A percentile compares a stretch with the other conserved stretches of the same genome.
These are phyloP conservation scores for Boletales sp. DNA, from an alignment of 768 basidiomycete genomes.

Conservation along the genomic window DNA sequence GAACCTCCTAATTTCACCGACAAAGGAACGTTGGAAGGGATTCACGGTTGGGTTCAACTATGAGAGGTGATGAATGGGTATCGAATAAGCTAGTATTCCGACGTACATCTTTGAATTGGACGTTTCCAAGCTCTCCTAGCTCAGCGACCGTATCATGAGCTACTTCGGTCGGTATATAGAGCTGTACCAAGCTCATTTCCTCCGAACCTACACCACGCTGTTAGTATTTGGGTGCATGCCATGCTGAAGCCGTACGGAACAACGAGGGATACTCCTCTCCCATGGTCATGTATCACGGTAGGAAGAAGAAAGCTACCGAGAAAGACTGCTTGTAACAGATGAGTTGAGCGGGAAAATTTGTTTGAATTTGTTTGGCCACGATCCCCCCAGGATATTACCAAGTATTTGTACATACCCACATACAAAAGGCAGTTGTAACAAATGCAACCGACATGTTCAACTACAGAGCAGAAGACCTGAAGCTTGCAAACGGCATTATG, in stretches of 20 bases:
- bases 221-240: slow-evolving; percentile 2
- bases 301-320: neutral
- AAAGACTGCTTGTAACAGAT: neutral
- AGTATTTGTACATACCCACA: neutral
- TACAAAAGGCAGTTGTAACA: neutral
- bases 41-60: slow-evolving; percentile 94
- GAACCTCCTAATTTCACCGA: slow-evolving; percentile 90
- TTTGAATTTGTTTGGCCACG: slow-evolving; percentile 24
- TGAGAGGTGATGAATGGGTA: slow-evolving; percentile 3
- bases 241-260: slow-evolving; percentile 54
- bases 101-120: slow-evolving; percentile 95
- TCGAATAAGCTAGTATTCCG: neutral
- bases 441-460: neutral
- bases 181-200: slow-evolving; percentile 95
- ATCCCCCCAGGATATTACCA: too few relatives aligned
- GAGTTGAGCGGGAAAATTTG: neutral
- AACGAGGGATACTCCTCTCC: slow-evolving; percentile 78
- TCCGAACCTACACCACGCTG: slow-evolving; percentile 69
- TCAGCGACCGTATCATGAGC: slow-evolving; percentile 96
- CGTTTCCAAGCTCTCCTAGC: slow-evolving; percentile 91
- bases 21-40: slow-evolving; percentile 97
- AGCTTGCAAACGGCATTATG: neutral
- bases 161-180: slow-evolving; percentile 95
- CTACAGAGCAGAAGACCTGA: neutral
- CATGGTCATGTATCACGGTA: slow-evolving; percentile 38